These are phyloP conservation scores for Henckelia pumila DNA, from an alignment of 257 asterid species.

Conservation along the genomic window DNA sequence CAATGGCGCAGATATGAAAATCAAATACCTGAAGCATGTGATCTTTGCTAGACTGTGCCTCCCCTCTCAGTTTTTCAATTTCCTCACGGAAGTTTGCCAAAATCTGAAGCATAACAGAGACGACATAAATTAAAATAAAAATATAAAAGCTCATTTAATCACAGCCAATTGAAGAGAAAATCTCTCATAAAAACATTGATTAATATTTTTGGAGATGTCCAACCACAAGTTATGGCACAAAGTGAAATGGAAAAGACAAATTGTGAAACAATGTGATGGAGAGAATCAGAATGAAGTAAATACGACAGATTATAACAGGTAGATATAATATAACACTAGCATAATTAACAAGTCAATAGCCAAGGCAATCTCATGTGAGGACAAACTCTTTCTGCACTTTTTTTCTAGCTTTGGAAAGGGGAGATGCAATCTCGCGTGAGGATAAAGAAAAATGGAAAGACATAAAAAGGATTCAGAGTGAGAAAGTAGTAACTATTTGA, in stretches of 20 bases:
- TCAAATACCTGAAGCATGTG: slow-evolving; percentile 79
- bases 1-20: slow-evolving; percentile 8
- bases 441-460: not conserved
- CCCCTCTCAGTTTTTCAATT: slow-evolving; percentile 59
- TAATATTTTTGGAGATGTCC: not conserved
- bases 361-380: not conserved
- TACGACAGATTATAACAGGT: not conserved
- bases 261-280: not conserved
- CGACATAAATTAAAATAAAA: slow-evolving; percentile 11
- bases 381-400: not conserved
- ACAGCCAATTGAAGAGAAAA: slow-evolving; percentile 20
- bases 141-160: not conserved
- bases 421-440: not conserved
- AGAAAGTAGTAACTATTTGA: not conserved
- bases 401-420: slow-evolving; percentile 1
- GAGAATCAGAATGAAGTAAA: not conserved
- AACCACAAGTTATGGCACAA: not conserved
- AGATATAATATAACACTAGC: not conserved
- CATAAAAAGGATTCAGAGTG: not conserved
- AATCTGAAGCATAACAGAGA: slow-evolving; percentile 34
- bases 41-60: slow-evolving; percentile 60
- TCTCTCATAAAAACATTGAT: not conserved
- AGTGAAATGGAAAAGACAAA: not conserved
- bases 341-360: not conserved
- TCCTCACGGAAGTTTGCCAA: slow-evolving; percentile 48